These are phyloP conservation scores for Globisporangium parvum DNA, from an alignment of 352 stramenopile genomes.

Conservation along the genomic window DNA sequence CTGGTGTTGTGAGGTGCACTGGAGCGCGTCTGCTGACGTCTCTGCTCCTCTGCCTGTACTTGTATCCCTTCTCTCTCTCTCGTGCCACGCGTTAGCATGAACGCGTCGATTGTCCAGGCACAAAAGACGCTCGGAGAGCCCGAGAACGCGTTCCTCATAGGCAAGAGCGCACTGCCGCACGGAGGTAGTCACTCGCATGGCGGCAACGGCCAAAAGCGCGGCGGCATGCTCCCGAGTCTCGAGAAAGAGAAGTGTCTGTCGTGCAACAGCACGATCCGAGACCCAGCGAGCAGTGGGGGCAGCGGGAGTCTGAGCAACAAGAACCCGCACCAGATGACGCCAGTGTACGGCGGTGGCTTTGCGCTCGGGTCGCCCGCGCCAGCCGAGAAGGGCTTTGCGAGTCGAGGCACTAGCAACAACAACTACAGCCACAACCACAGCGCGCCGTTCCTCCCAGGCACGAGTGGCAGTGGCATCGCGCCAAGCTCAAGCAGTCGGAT, in stretches of 20 bases:
- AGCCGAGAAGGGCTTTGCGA: slow-evolving; percentile 26
- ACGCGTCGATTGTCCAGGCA: slow-evolving; percentile 66
- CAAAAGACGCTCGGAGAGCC: slow-evolving; percentile 56
- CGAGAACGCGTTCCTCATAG: slow-evolving; percentile 67
- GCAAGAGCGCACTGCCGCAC: slow-evolving; percentile 41
- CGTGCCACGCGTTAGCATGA: too few species aligned
- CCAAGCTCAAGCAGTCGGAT: slow-evolving; percentile 16
- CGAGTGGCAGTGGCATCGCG: slow-evolving; percentile 13
- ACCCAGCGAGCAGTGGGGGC: slow-evolving; percentile 17
- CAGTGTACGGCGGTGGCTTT: slow-evolving; percentile 69
- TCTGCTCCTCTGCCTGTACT: background rate
- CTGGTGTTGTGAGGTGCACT: background rate
- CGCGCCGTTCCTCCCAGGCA: slow-evolving; percentile 23
- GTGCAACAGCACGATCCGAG: slow-evolving; percentile 63
- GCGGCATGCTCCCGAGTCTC: slow-evolving; percentile 60
- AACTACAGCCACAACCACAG: slow-evolving; percentile 30
- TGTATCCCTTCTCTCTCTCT: too few species aligned
- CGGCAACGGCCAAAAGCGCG: slow-evolving; percentile 28
- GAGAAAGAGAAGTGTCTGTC: slow-evolving; percentile 75
- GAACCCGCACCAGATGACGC: slow-evolving; percentile 56
- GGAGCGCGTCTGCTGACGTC: background rate
- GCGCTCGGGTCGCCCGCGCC: slow-evolving; percentile 34
- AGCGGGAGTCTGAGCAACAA: slow-evolving; percentile 39
- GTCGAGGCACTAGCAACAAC: slow-evolving; percentile 23
- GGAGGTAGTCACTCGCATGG: background rate